Evolutionary conservation across 306 rosid genomes (phyloP).

Genomic region (Fragaria ananassa): DNA sequence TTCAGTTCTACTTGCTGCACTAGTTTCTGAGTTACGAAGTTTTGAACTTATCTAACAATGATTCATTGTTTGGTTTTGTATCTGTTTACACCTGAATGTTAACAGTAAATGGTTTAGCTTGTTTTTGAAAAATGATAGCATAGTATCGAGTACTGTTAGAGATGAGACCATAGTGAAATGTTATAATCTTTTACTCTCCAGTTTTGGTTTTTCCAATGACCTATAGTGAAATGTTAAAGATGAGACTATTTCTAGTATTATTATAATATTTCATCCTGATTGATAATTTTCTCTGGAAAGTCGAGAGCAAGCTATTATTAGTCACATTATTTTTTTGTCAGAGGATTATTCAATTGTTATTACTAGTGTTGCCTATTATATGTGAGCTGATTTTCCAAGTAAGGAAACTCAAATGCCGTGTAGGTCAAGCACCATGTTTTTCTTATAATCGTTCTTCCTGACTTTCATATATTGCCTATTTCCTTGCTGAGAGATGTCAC

Average conservation of each 20-base stretch:
- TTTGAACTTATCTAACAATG: background rate
- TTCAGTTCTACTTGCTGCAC: constrained; percentile 16
- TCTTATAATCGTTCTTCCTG: constrained; percentile 9
- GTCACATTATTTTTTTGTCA: background rate
- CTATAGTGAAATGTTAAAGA: background rate
- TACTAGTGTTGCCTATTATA: background rate
- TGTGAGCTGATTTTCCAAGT: background rate
- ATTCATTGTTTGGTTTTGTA: background rate
- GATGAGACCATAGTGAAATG: background rate
- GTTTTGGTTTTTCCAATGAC: background rate
- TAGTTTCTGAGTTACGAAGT: constrained; percentile 11
- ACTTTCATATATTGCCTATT: constrained; percentile 12
- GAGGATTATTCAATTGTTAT: background rate
- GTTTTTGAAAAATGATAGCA: background rate
- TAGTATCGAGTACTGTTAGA: background rate
- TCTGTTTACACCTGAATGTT: background rate
- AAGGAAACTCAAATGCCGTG: background rate
- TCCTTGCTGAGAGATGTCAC: constrained; percentile 23
- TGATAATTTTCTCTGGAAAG: background rate
- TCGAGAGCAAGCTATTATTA: background rate
- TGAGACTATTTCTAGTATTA: background rate
- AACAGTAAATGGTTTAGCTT: background rate
- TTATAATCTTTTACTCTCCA: background rate
- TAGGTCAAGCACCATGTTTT: constrained; percentile 12
- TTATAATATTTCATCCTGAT: background rate